Evolutionary conservation across 164 flowering plant species (phyloP).

Genomic region (Stephania yunnanensis): DNA sequence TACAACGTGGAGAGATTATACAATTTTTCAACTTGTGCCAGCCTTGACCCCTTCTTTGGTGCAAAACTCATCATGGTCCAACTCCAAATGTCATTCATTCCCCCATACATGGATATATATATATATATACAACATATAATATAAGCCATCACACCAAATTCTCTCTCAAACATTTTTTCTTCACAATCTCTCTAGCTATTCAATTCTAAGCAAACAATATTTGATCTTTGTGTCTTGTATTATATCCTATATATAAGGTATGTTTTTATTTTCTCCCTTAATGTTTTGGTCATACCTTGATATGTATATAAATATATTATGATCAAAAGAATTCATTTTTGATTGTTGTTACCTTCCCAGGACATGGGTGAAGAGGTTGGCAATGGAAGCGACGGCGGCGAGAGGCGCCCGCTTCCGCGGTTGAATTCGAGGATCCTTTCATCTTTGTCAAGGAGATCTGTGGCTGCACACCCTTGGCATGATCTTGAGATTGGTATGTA

Average conservation of each 20-base stretch:
- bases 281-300: background rate
- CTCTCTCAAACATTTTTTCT: background rate
- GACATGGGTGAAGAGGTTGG: slow-evolving; percentile 30
- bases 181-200: background rate
- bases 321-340: background rate
- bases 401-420: slow-evolving; percentile 29
- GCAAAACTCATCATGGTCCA: background rate
- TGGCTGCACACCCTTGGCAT: slow-evolving; percentile 87
- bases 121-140: background rate
- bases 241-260: background rate
- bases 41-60: slow-evolving; percentile 9
- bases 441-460: slow-evolving; percentile 67
- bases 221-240: background rate
- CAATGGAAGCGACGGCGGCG: slow-evolving; percentile 10
- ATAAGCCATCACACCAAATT: background rate
- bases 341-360: slow-evolving; percentile 4
- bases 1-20: background rate
- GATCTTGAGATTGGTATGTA: slow-evolving; percentile 71
- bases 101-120: background rate
- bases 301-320: background rate
- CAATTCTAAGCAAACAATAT: background rate
- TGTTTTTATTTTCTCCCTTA: background rate
- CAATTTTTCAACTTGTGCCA: background rate
- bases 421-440: slow-evolving; percentile 71
- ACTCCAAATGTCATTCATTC: background rate